Conservation (phyloP, 192 early-diverging fungal species). For the Coemansia sp. region DNA sequence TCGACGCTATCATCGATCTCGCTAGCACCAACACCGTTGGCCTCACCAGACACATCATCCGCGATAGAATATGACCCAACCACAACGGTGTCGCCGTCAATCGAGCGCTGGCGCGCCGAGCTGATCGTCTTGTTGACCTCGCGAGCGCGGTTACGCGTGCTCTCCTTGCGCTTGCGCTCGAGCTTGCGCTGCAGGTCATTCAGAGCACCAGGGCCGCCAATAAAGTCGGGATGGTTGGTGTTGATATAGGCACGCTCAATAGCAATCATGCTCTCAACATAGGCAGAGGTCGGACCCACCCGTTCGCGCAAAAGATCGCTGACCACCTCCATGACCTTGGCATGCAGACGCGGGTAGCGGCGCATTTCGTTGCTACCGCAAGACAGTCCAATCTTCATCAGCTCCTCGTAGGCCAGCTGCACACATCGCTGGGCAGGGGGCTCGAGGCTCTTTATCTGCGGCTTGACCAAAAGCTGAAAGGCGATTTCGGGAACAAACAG, state of each 20-base stretch:
- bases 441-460: slow-evolving; percentile 73
- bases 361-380: slow-evolving; percentile 74
- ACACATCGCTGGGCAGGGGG: slow-evolving; percentile 75
- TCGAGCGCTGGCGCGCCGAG: slow-evolving; percentile 20
- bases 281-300: slow-evolving; percentile 64
- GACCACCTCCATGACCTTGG: slow-evolving; percentile 70
- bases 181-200: slow-evolving; percentile 62
- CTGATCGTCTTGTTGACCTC: slow-evolving; percentile 38
- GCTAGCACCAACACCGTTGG: slow-evolving; percentile 25
- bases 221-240: slow-evolving; percentile 82
- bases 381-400: slow-evolving; percentile 74
- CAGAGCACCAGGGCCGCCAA: slow-evolving; percentile 75
- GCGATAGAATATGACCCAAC: slow-evolving; percentile 16
- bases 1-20: slow-evolving; percentile 47
- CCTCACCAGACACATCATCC: slow-evolving; percentile 19
- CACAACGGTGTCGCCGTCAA: slow-evolving; percentile 37
- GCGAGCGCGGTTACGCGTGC: slow-evolving; percentile 34
- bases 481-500: slow-evolving; percentile 84
- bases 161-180: slow-evolving; percentile 58
- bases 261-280: slow-evolving; percentile 75
- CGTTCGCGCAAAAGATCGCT: slow-evolving; percentile 73
- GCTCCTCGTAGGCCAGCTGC: slow-evolving; percentile 77
- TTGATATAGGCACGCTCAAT: slow-evolving; percentile 84
- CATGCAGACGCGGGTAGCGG: slow-evolving; percentile 72
- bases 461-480: slow-evolving; percentile 78